These are phyloP conservation scores for Durusdinium trenchii DNA, from an alignment of 73 alveolate species.

Conservation along the genomic window DNA sequence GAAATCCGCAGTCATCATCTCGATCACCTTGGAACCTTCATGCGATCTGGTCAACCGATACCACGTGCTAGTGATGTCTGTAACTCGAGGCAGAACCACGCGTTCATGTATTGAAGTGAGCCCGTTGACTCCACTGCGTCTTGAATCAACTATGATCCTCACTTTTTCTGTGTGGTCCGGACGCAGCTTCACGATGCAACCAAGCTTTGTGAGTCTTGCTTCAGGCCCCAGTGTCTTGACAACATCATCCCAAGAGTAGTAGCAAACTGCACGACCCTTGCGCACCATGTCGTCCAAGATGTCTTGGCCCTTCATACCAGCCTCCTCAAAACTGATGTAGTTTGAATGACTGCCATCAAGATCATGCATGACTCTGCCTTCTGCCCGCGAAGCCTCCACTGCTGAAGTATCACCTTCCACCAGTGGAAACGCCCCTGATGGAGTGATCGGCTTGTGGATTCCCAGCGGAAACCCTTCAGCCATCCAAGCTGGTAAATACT, in stretches of 20 bases:
- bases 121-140: slow-evolving; percentile 59
- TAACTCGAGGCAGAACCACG: background rate
- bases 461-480: background rate
- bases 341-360: background rate
- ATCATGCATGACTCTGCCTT: background rate
- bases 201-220: background rate
- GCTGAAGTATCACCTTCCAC: slow-evolving; percentile 12
- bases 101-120: background rate
- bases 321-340: slow-evolving; percentile 44
- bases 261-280: background rate
- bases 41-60: no score
- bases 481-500: background rate
- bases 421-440: slow-evolving; percentile 9
- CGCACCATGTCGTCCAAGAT: slow-evolving; percentile 9
- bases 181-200: background rate
- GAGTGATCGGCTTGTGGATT: background rate
- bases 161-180: background rate
- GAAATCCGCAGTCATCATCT: slow-evolving; percentile 17
- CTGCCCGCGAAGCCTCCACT: background rate
- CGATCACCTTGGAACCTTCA: background rate
- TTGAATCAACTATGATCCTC: background rate
- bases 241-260: slow-evolving; percentile 7
- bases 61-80: background rate
- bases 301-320: background rate
- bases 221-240: background rate